These are phyloP conservation scores for Solanum hybrid DNA, from an alignment of 305 asterid genomes.

Conservation along the genomic window DNA sequence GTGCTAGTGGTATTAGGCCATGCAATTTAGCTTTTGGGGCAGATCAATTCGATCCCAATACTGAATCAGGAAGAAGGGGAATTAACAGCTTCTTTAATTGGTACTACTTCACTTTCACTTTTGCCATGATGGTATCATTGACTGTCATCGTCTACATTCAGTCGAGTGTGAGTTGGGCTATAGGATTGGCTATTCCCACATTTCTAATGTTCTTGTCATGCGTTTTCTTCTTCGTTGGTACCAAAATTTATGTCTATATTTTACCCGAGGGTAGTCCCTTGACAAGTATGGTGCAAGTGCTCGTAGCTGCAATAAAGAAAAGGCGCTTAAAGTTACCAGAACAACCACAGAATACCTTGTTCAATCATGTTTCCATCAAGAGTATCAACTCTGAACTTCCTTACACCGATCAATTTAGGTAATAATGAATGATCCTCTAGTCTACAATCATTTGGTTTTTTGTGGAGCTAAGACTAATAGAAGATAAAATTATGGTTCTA, in stretches of 20 bases:
- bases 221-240: conserved; percentile 29
- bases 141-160: conserved; percentile 52
- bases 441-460: neutral
- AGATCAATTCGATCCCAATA: conserved; percentile 47
- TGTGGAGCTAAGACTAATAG: neutral
- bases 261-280: conserved; percentile 54
- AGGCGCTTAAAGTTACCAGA: conserved; percentile 31
- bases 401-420: conserved; percentile 47
- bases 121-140: conserved; percentile 35
- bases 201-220: conserved; percentile 41
- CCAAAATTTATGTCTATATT: conserved; percentile 33
- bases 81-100: conserved; percentile 55
- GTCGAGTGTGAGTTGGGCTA: conserved; percentile 47
- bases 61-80: conserved; percentile 36
- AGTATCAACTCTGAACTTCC: conserved; percentile 37
- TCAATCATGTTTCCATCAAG: conserved; percentile 17
- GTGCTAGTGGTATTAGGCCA: conserved; percentile 59
- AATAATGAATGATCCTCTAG: neutral
- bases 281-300: conserved; percentile 35
- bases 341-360: conserved; percentile 25
- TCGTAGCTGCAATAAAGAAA: conserved; percentile 42
- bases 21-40: conserved; percentile 60
- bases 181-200: conserved; percentile 44
- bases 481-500: neutral
- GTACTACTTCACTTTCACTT: conserved; percentile 54